These are phyloP conservation scores for Rostrohypoxylon terebratum DNA, from an alignment of 495 filamentous ascomycete species.

Conservation along the genomic window DNA sequence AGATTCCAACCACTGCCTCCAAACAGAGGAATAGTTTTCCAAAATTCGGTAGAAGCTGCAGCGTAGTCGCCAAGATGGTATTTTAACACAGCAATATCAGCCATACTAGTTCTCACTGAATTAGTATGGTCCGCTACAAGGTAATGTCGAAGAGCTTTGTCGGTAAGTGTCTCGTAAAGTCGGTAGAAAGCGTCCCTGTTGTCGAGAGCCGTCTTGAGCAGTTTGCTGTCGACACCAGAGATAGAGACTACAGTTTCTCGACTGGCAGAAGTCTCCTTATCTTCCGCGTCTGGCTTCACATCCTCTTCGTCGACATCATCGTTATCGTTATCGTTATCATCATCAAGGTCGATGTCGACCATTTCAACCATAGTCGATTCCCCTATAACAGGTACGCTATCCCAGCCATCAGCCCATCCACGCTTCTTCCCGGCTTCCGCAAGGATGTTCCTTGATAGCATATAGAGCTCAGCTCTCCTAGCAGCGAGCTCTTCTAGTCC, in stretches of 20 bases:
- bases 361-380: constrained; percentile 62
- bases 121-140: constrained; percentile 79
- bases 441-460: constrained; percentile 82
- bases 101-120: constrained; percentile 78
- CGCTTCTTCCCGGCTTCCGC: constrained; percentile 77
- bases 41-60: constrained; percentile 82
- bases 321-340: constrained; percentile 45
- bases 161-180: constrained; percentile 77
- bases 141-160: constrained; percentile 78
- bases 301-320: constrained; percentile 42
- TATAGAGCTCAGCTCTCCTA: constrained; percentile 79
- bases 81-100: constrained; percentile 87
- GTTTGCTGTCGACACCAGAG: constrained; percentile 63
- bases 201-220: constrained; percentile 63
- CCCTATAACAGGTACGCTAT: constrained; percentile 68
- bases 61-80: constrained; percentile 78
- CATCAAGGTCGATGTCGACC: constrained; percentile 67
- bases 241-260: constrained; percentile 38
- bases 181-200: constrained; percentile 65
- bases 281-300: constrained; percentile 15
- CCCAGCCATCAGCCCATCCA: constrained; percentile 85
- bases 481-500: constrained; percentile 88
- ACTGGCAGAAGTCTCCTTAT: constrained; percentile 33
- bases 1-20: constrained; percentile 81
- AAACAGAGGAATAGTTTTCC: constrained; percentile 84